Conservation (phyloP, 805 yeast species). For the Huiozyma sinensis region DNA sequence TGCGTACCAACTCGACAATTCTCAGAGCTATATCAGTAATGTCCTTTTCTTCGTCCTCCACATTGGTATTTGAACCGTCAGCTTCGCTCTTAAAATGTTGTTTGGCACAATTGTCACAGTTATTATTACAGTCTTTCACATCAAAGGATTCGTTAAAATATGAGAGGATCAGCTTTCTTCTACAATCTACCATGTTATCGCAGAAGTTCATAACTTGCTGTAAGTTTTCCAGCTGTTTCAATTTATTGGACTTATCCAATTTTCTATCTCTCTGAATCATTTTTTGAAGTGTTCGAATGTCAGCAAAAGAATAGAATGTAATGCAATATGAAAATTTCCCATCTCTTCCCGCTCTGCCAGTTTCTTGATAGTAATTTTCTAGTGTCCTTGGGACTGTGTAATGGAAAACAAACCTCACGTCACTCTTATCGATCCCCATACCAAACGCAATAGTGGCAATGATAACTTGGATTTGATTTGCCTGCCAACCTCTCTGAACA, state of each 20-base stretch:
- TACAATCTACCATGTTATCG: conserved; percentile 82
- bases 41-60: conserved; percentile 45
- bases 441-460: conserved; percentile 99
- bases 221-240: conserved; percentile 65
- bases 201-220: conserved; percentile 84
- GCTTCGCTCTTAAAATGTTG: conserved; percentile 8
- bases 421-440: conserved; percentile 97
- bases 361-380: conserved; percentile 96
- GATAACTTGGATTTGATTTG: conserved; percentile 56
- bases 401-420: conserved; percentile 87
- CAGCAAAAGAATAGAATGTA: conserved; percentile 69
- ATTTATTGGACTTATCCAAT: conserved; percentile 50
- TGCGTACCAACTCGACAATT: conserved; percentile 48
- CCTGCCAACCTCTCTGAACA: conserved; percentile 81
- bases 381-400: conserved; percentile 77
- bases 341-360: conserved; percentile 98
- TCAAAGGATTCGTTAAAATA: conserved; percentile 83
- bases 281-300: conserved; percentile 63
- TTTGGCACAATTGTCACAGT: conserved; percentile 79
- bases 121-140: conserved; percentile 48
- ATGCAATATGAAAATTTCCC: conserved; percentile 75
- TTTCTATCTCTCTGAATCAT: conserved; percentile 72
- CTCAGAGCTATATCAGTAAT: conserved; percentile 53
- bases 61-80: conserved; percentile 7
- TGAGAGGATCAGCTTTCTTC: conserved; percentile 78